Conservation (phyloP, 306 rosid species). For the Cucumis sativus region Cucumber_9930_V3 NC_026655.2:6699501-6700000, state of each 20-base stretch:
- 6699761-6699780: conserved; percentile 62
- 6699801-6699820: conserved; percentile 53
- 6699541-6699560: background rate
- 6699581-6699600: background rate
- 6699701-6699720: background rate
- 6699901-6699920: no score
- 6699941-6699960: background rate
- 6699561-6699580: background rate
- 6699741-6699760: conserved; percentile 86
- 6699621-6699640: background rate
- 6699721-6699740: background rate
- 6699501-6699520: background rate
- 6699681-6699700: no score
- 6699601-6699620: background rate
- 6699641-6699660: no score
- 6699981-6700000: conserved; percentile 61
- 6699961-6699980: background rate
- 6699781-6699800: conserved; percentile 97
- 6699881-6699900: background rate
- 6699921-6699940: no score
- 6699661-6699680: background rate
- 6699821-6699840: background rate
- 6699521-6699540: background rate
- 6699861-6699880: conserved; percentile 40
- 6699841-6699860: conserved; percentile 7